Base-by-base conservation (phyloP, 495 filamentous ascomycete species). In the Tuber calosporum region DNA sequence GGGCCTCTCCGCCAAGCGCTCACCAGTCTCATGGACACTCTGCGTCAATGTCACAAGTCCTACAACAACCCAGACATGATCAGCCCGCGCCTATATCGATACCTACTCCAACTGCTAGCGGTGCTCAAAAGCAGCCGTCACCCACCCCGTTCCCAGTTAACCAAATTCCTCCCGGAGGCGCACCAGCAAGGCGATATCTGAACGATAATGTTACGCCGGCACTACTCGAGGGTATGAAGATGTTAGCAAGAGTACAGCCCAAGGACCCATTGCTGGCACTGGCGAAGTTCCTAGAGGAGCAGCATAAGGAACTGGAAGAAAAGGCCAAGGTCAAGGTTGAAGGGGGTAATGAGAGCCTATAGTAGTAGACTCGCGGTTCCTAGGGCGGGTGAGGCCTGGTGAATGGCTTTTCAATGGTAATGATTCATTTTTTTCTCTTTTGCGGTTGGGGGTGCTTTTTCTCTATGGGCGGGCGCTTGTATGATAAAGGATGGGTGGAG, bases 171-270 rank as follows among this genome's bases (percentile, higher is more conserved):
- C 83, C 87, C 1, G 93, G 97, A 78, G 95, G 95, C 58, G 92
- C 92, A 1, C 92, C 94, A 6, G 91, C 92, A 4, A 87, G 95
- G 42, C 89, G 91, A 74, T 99, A 97, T 83, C 84, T 99, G 82
- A 98, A 98, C 79, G 86, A 89, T 81, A 93, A 93, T 80, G 88
- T 99, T 71, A 94, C 93, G 22, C 90, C 90, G 11, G 87, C 90
- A 70, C 81, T 99, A 75, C 82, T 99, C 43, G 94, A 97, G 78
- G 95, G 92, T 9, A 94, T 99, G 93, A 98, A 97, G 86, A 84
- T 87, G 77, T 77, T 99, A 45, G 92, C 91, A 4, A 89, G 87
- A 74, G 90, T 94, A 68, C 92, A 93, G 82, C 95, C 96, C 0
- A 87, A 91, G 43, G 92, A 97, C 81, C 95, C 95, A 39, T 84